These are phyloP conservation scores for Mycena vitilis DNA, from an alignment of 768 basidiomycete genomes.

Conservation along the genomic window DNA sequence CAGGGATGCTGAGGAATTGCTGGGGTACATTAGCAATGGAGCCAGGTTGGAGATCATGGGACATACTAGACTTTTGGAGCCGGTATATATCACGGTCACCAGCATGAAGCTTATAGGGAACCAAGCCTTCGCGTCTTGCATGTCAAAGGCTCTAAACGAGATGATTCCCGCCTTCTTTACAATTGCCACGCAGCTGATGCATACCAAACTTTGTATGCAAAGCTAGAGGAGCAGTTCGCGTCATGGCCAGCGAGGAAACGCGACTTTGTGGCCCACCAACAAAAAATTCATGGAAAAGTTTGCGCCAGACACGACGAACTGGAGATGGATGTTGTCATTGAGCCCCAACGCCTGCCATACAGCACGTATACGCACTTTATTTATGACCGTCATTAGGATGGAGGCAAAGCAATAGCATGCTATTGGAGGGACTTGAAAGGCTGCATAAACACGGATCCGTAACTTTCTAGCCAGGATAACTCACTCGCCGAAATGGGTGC, in stretches of 20 bases:
- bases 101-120: conserved; percentile 94
- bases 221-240: conserved; percentile 49
- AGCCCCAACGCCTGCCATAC: not conserved
- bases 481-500: conserved; percentile 10
- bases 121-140: conserved; percentile 90
- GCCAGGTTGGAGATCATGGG: not conserved
- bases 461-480: not conserved
- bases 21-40: conserved; percentile 44
- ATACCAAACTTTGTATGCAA: conserved; percentile 91
- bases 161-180: conserved; percentile 85
- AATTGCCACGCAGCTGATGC: conserved; percentile 76
- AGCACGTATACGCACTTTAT: conserved; percentile 73
- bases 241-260: not conserved
- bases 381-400: conserved; percentile 96
- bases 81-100: conserved; percentile 96
- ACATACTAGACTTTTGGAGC: conserved; percentile 94
- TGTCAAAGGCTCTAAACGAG: conserved; percentile 86
- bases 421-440: conserved; percentile 76
- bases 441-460: not conserved
- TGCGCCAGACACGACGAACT: conserved; percentile 96
- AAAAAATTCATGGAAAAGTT: conserved; percentile 98
- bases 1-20: conserved; percentile 98
- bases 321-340: conserved; percentile 8
- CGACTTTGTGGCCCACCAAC: conserved; percentile 49
- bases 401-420: conserved; percentile 91